Evolutionary conservation across 2,329 filamentous ascomycete species (phyloP).

Genomic region (Colletotrichum godetiae): DNA sequence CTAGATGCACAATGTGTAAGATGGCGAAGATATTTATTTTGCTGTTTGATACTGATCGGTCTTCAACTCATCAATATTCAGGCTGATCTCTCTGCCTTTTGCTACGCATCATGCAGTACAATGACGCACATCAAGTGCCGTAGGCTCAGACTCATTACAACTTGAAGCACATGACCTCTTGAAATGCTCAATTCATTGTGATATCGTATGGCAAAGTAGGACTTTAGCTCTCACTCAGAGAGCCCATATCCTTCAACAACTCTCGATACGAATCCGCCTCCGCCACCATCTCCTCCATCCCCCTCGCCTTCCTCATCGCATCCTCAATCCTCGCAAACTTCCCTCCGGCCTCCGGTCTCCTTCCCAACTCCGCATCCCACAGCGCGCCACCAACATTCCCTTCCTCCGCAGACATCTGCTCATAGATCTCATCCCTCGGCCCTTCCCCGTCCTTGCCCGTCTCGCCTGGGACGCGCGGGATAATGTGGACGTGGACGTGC

Average conservation of each 20-base stretch:
- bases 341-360: slow-evolving; percentile 62
- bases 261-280: slow-evolving; percentile 78
- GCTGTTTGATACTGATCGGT: no score
- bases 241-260: slow-evolving; percentile 57
- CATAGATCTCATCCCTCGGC: slow-evolving; percentile 82
- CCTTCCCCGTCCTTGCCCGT: slow-evolving; percentile 50
- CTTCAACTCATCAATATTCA: no score
- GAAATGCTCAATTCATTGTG: background rate
- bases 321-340: slow-evolving; percentile 79
- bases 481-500: slow-evolving; percentile 93
- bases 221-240: slow-evolving; percentile 2
- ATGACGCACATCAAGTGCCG: background rate
- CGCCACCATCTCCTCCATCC: slow-evolving; percentile 78
- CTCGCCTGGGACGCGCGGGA: slow-evolving; percentile 75
- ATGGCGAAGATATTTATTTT: background rate
- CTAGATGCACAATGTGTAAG: background rate
- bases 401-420: slow-evolving; percentile 83
- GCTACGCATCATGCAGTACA: background rate
- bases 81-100: background rate
- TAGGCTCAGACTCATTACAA: background rate
- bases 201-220: background rate
- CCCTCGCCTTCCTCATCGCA: slow-evolving; percentile 73
- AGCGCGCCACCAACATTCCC: slow-evolving; percentile 83
- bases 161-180: background rate
- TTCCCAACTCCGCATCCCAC: slow-evolving; percentile 58